A percentile compares a stretch with the other conserved stretches of the same genome.
These are phyloP conservation scores for Tuber microsphaerosporum DNA, from an alignment of 495 filamentous ascomycete species.

Conservation along the genomic window DNA sequence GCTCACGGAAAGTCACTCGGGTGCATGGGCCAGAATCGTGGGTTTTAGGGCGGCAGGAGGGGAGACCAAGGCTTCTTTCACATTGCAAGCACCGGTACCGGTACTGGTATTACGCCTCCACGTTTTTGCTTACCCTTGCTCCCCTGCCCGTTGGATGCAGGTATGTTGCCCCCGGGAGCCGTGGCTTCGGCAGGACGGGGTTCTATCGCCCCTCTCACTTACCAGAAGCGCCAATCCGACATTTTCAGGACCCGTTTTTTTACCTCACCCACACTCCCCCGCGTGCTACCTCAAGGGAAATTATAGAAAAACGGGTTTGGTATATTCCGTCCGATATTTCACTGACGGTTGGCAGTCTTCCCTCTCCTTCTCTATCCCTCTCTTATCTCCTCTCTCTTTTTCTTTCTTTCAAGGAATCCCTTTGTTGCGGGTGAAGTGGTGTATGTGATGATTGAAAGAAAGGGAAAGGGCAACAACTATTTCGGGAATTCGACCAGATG, in stretches of 20 bases:
- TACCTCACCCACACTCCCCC: neutral
- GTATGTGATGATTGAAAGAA: neutral
- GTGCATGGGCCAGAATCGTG: neutral
- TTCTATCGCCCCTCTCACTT: neutral
- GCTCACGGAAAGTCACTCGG: neutral
- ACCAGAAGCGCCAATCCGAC: neutral
- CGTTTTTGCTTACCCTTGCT: neutral
- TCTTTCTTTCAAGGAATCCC: neutral
- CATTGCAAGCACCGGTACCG: neutral
- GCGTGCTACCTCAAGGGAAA: neutral
- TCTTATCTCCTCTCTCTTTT: neutral
- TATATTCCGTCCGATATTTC: slow-evolving; percentile 1
- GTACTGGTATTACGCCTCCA: neutral
- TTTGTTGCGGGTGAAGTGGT: neutral
- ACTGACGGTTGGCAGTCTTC: neutral
- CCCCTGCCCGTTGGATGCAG: neutral
- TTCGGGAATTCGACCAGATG: neutral
- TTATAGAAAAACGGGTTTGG: neutral
- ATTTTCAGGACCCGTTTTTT: neutral
- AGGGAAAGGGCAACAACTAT: neutral
- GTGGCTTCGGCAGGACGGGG: neutral
- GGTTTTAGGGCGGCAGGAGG: neutral
- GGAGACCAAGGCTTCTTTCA: neutral
- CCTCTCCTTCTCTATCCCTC: neutral
- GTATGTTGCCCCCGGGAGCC: neutral